Evolutionary conservation across 129 eudicot genomes (phyloP).

Genomic region (Escallonia rubra): DNA sequence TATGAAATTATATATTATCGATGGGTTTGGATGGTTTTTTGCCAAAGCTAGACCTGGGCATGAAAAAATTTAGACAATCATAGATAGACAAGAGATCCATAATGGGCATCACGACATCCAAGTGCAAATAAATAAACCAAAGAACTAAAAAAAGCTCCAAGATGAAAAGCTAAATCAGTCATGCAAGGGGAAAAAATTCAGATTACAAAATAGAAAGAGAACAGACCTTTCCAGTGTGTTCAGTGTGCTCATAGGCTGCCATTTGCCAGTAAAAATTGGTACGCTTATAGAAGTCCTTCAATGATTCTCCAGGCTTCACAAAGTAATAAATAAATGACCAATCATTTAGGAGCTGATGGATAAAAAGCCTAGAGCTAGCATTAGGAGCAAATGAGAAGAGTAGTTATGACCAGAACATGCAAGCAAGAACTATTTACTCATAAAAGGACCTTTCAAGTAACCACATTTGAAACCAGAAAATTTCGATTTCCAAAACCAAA

Average conservation of each 20-base stretch:
- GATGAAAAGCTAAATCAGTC: too few species aligned
- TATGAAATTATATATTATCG: too few species aligned
- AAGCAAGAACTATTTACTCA: not conserved
- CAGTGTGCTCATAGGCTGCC: slow-evolving; percentile 98
- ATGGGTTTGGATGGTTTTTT: too few species aligned
- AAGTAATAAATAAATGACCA: not conserved
- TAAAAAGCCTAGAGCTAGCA: not conserved
- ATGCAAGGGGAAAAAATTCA: too few species aligned
- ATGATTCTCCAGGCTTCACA: slow-evolving; percentile 82
- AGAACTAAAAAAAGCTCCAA: too few species aligned
- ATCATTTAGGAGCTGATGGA: not conserved
- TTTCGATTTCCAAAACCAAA: not conserved
- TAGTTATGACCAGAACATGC: not conserved
- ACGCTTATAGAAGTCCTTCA: slow-evolving; percentile 90
- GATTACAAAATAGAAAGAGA: not conserved
- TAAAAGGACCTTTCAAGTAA: not conserved
- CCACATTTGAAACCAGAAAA: not conserved
- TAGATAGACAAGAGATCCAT: too few species aligned
- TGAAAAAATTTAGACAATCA: too few species aligned
- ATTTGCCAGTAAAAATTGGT: slow-evolving; percentile 98
- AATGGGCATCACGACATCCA: too few species aligned
- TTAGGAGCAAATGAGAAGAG: not conserved
- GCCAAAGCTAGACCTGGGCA: too few species aligned
- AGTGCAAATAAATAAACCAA: too few species aligned
- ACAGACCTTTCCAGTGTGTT: slow-evolving; percentile 92